phyloP scores from a whole-genome alignment of 169 alveolate species.

The Eimeria maxima region DNA sequence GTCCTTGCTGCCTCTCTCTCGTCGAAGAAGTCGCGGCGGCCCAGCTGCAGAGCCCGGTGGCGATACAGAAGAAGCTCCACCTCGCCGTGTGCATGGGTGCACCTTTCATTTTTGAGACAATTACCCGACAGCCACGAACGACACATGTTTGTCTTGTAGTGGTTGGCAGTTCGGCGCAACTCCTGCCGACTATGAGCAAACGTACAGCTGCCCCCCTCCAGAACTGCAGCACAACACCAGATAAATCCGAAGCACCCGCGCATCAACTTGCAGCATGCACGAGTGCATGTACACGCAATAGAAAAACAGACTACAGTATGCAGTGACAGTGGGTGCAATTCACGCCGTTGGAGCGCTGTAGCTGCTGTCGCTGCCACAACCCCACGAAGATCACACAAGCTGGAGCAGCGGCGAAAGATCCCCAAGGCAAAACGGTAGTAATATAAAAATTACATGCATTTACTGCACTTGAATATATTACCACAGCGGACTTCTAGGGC shows the following conservation, averaged over 20 bases:
- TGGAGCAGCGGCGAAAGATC: too few relatives aligned
- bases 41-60: slow-evolving; percentile 40
- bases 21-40: slow-evolving; percentile 55
- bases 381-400: too few relatives aligned
- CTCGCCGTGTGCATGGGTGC: slow-evolving; percentile 87
- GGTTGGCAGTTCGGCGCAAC: slow-evolving; percentile 85
- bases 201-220: slow-evolving; percentile 73
- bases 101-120: slow-evolving; percentile 82
- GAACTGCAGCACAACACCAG: slow-evolving; percentile 6
- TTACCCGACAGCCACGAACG: slow-evolving; percentile 84
- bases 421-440: too few relatives aligned
- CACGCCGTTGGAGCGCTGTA: too few relatives aligned
- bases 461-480: too few relatives aligned
- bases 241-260: background rate
- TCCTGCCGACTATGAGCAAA: slow-evolving; percentile 87
- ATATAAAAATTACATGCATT: too few relatives aligned
- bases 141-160: slow-evolving; percentile 86
- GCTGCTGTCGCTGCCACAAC: too few relatives aligned
- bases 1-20: slow-evolving; percentile 16
- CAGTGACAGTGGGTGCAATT: too few relatives aligned
- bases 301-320: too few relatives aligned
- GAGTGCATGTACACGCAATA: background rate
- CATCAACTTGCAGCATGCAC: too few relatives aligned
- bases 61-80: slow-evolving; percentile 81
- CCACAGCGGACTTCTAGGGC: too few relatives aligned